These are phyloP conservation scores for Apiospora marii DNA, from an alignment of 2,329 filamentous ascomycete genomes.

Conservation along the genomic window DNA sequence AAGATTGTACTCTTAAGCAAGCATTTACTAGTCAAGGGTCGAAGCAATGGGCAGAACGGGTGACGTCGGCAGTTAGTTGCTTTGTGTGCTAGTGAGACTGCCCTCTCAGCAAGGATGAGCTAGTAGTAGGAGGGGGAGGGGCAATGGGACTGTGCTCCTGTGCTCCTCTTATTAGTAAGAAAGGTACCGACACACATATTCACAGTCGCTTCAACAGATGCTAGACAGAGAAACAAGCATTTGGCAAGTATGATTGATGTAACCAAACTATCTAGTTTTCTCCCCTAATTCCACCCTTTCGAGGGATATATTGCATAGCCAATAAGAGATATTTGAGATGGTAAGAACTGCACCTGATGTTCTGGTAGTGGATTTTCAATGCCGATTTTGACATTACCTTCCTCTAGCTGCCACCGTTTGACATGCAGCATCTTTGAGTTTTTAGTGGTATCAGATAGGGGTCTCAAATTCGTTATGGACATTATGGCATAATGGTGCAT, in stretches of 20 bases:
- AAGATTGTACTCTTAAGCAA: background rate
- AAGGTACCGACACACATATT: background rate
- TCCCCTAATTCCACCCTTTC: too few relatives aligned
- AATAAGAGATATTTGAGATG: too few relatives aligned
- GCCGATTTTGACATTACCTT: background rate
- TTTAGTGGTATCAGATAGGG: background rate
- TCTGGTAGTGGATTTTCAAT: background rate
- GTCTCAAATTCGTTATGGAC: too few relatives aligned
- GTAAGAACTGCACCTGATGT: background rate
- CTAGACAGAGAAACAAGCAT: too few relatives aligned
- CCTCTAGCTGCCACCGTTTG: background rate
- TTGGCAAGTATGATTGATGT: too few relatives aligned
- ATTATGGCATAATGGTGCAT: too few relatives aligned
- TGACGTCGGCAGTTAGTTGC: background rate
- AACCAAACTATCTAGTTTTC: too few relatives aligned
- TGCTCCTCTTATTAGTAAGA: background rate
- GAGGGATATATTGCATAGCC: too few relatives aligned
- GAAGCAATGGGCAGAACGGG: background rate
- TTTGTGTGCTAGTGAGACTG: conserved; percentile 6
- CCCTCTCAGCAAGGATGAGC: background rate
- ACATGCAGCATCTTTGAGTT: background rate
- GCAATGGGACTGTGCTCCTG: background rate
- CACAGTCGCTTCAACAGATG: background rate
- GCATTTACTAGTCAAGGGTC: conserved; percentile 3
- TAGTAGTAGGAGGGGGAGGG: background rate